Base-by-base conservation (phyloP, 1,284 basidiomycete species). In the Cerrena zonata region DNA sequence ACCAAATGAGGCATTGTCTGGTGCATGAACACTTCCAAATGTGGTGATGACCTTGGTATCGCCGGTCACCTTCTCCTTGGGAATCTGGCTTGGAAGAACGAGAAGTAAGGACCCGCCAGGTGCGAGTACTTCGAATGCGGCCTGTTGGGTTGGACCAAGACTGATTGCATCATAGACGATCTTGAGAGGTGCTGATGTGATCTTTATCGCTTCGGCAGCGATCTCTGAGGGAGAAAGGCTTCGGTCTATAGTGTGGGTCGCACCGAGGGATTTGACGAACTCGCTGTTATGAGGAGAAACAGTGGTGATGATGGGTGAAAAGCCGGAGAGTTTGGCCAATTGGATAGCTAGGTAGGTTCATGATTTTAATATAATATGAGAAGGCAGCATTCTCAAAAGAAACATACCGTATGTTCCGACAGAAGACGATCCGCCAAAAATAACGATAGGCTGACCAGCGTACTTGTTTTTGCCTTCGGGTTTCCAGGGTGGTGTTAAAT, bases 281-380 rank as follows among this genome's bases (percentile, higher is more conserved):
- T 59, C 68, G 1, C 58, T 57, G 58, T 80, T 73, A 51, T 70
- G 67, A 7, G 63, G 51, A 10, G 76, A 79, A 4, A 74, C 67
- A 4, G 76, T 77, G 10, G 74, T 66, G 51, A 79, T 70, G 51
- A 79, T 75, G 3, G 70, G 70, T 2, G 67, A 70, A 61, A 78
- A 77, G 0, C 78, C 77, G 1, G 75, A 73, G 10, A 76, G 56
- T 51, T 67, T 69, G 5, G 72, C 73, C 21, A 79, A 61, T 59
- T 80, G 76, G 30, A 76, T 69, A 0, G 63, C 67, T 64, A 36
- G 13, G 45, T 37, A 50, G 45, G 41, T n/a, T n/a, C n/a, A n/a
- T n/a, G n/a, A n/a, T n/a, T n/a, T n/a, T n/a, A n/a, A n/a, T n/a
- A n/a, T n/a, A n/a, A n/a, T n/a, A n/a, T n/a, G n/a, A n/a, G n/a